Evolutionary conservation across 345 rosid genomes (phyloP).

Genomic region (Durio zibethinus): DNA sequence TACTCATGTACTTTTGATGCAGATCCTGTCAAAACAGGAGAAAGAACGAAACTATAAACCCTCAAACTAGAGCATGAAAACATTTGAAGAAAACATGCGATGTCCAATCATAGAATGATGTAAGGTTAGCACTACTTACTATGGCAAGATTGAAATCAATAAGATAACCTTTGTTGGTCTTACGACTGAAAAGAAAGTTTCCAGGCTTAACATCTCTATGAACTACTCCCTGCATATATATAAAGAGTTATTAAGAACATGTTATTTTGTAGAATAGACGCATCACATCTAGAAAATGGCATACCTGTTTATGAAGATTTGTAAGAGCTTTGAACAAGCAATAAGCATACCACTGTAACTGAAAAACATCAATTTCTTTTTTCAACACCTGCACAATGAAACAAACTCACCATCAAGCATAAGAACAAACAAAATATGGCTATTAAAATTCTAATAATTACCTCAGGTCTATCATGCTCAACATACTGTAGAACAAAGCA

Average conservation of each 20-base stretch:
- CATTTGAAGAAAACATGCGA: not conserved
- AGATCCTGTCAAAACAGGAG: conserved; percentile 56
- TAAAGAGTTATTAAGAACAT: conserved; percentile 7
- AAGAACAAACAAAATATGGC: not conserved
- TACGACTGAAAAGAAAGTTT: conserved; percentile 84
- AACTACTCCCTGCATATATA: conserved; percentile 60
- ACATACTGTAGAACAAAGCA: conserved; percentile 90
- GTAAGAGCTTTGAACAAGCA: conserved; percentile 88
- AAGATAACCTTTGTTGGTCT: conserved; percentile 73
- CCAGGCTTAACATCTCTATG: conserved; percentile 99
- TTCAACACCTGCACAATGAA: conserved; percentile 48
- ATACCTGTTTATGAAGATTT: conserved; percentile 84
- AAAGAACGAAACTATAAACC: conserved; percentile 9
- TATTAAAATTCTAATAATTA: conserved; percentile 18
- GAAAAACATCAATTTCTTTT: conserved; percentile 65
- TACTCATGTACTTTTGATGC: conserved; percentile 59
- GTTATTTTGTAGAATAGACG: not conserved
- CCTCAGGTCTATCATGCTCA: conserved; percentile 96
- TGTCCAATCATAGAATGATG: not conserved
- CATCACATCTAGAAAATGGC: not conserved
- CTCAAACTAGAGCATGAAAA: not conserved
- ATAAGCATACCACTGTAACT: conserved; percentile 76
- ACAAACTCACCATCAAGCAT: conserved; percentile 15
- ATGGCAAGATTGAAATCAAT: conserved; percentile 93
- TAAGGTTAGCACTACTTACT: conserved; percentile 50